These are phyloP conservation scores for Lipomyces spencermartinsiae DNA, from an alignment of 805 yeast species.

Conservation along the genomic window DNA sequence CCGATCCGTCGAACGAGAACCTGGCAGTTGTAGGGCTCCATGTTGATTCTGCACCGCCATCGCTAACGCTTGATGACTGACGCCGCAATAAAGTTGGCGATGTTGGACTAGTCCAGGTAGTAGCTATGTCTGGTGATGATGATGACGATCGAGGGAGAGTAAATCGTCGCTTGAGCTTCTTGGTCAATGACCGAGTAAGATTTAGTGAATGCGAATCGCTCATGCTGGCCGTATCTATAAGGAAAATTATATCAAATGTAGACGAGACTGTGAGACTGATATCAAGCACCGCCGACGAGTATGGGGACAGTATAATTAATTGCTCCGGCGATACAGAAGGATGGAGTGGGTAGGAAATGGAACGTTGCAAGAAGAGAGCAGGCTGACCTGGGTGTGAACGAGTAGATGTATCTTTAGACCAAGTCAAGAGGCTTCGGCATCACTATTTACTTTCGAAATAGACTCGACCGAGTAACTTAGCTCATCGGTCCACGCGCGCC, in stretches of 20 bases:
- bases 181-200: conserved; percentile 27
- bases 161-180: conserved; percentile 31
- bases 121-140: neutral
- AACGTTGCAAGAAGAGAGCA: neutral
- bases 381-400: neutral
- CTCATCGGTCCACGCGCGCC: neutral
- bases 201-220: conserved; percentile 8
- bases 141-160: conserved; percentile 28
- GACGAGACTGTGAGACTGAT: neutral
- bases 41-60: neutral
- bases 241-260: neutral
- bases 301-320: neutral
- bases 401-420: neutral
- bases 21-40: neutral
- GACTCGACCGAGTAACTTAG: neutral
- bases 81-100: conserved; percentile 4
- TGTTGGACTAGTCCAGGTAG: conserved; percentile 2
- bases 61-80: conserved; percentile 1
- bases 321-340: neutral
- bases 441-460: too few relatives aligned
- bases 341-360: neutral
- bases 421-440: neutral
- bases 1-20: conserved; percentile 6
- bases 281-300: neutral
- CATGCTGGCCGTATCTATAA: neutral